These are phyloP conservation scores for Jackrogersella minutella DNA, from an alignment of 495 filamentous ascomycete species.

Conservation along the genomic window DNA sequence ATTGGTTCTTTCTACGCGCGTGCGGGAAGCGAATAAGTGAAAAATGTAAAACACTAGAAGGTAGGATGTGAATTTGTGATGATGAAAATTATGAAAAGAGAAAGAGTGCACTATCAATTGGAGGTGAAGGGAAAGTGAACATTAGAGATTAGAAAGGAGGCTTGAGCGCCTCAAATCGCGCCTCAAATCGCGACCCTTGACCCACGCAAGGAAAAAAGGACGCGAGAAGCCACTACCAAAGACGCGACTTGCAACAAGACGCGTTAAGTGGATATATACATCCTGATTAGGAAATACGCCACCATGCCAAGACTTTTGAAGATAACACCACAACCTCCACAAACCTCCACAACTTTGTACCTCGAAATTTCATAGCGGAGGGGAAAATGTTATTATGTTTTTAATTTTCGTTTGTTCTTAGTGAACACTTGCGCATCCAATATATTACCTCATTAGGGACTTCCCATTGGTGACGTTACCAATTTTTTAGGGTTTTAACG, in stretches of 20 bases:
- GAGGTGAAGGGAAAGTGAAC: not conserved
- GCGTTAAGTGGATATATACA: conserved; percentile 26
- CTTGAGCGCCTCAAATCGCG: not conserved
- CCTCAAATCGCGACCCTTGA: not conserved
- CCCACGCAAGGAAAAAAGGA: conserved; percentile 30
- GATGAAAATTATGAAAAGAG: conserved; percentile 17
- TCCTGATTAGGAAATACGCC: conserved; percentile 13
- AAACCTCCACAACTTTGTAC: conserved; percentile 1
- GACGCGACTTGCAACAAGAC: conserved; percentile 24
- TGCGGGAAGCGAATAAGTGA: not conserved
- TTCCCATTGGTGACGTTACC: conserved; percentile 1
- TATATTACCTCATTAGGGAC: too few species aligned
- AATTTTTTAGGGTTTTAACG: conserved; percentile 8
- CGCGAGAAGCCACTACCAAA: conserved; percentile 21
- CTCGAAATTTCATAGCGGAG: conserved; percentile 27
- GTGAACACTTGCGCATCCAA: conserved; percentile 10
- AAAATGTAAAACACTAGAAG: conserved; percentile 14
- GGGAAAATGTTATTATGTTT: conserved; percentile 5
- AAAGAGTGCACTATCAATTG: conserved; percentile 11
- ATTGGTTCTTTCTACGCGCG: conserved; percentile 8
- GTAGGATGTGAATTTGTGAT: conserved; percentile 12
- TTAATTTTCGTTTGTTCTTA: conserved; percentile 12
- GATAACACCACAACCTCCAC: conserved; percentile 15
- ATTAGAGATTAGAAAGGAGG: conserved; percentile 7
- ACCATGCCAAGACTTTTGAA: conserved; percentile 17